These are phyloP conservation scores for Flaveria brownii DNA, from an alignment of 129 eudicot species.

Conservation along the genomic window DNA sequence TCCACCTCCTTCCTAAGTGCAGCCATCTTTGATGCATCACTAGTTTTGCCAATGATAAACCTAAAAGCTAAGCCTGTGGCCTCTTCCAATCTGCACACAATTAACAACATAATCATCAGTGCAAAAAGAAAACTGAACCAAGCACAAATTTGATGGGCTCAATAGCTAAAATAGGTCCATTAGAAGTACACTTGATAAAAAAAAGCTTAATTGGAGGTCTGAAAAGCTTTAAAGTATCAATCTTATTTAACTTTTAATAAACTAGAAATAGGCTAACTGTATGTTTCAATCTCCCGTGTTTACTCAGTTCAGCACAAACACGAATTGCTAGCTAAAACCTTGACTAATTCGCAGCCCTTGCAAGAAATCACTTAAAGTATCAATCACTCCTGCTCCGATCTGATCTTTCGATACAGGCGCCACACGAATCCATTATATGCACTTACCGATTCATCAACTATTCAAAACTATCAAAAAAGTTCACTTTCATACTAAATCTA, in stretches of 20 bases:
- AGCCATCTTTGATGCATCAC: constrained; percentile 54
- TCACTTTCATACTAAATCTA: constrained; percentile 1
- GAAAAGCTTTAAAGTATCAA: constrained; percentile 9
- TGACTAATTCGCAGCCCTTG: background rate
- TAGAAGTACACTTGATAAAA: background rate
- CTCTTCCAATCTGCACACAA: constrained; percentile 55
- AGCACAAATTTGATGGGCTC: background rate
- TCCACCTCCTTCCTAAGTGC: constrained; percentile 57
- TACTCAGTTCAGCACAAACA: background rate
- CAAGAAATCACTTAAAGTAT: background rate
- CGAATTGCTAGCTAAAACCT: background rate
- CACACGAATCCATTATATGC: background rate
- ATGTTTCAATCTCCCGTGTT: no score
- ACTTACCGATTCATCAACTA: background rate
- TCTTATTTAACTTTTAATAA: background rate
- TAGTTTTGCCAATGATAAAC: constrained; percentile 63
- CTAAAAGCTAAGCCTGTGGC: constrained; percentile 71
- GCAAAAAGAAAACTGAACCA: background rate
- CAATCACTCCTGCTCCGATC: constrained; percentile 33
- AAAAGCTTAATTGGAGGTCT: background rate
- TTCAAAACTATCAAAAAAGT: background rate
- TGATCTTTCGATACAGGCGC: background rate
- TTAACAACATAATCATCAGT: constrained; percentile 6
- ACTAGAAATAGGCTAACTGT: background rate
- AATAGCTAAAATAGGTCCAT: constrained; percentile 13